A percentile compares a stretch with the other conserved stretches of the same genome.
Conservation (phyloP, 495 filamentous ascomycete genomes). For the Aspergillus steynii region DNA sequence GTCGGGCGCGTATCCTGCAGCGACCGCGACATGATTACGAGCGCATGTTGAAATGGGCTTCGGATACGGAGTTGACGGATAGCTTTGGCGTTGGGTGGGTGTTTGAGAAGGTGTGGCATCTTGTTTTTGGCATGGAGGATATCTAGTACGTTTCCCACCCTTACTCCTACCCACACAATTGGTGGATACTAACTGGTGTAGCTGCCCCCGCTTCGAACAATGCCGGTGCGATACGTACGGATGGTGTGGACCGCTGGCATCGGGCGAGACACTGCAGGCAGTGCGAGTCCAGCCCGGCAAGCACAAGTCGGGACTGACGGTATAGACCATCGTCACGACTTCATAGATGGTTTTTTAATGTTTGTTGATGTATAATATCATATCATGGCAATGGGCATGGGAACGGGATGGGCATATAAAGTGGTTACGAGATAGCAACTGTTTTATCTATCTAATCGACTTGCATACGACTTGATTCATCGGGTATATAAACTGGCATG, state of each 20-base stretch:
- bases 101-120: constrained; percentile 45
- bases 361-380: constrained; percentile 10
- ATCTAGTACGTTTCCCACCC: constrained; percentile 34
- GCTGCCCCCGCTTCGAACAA: constrained; percentile 43
- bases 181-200: constrained; percentile 12
- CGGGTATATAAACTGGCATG: not conserved
- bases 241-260: constrained; percentile 43
- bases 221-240: constrained; percentile 46
- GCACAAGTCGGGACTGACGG: constrained; percentile 2
- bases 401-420: not conserved
- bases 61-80: constrained; percentile 33
- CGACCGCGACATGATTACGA: constrained; percentile 43
- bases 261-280: constrained; percentile 33
- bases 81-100: constrained; percentile 45
- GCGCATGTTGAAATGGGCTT: constrained; percentile 44
- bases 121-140: constrained; percentile 41
- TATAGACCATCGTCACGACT: not conserved
- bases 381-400: constrained; percentile 6
- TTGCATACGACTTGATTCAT: not conserved
- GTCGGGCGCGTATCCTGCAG: constrained; percentile 40
- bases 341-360: constrained; percentile 6
- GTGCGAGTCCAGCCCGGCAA: constrained; percentile 18
- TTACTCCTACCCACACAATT: constrained; percentile 1
- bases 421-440: not conserved
- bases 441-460: constrained; percentile 5